Evolutionary conservation across 352 stramenopile species (phyloP), one percentile per base, ranked within the genome.

Genomic region (Plasmopara muralis): DNA sequence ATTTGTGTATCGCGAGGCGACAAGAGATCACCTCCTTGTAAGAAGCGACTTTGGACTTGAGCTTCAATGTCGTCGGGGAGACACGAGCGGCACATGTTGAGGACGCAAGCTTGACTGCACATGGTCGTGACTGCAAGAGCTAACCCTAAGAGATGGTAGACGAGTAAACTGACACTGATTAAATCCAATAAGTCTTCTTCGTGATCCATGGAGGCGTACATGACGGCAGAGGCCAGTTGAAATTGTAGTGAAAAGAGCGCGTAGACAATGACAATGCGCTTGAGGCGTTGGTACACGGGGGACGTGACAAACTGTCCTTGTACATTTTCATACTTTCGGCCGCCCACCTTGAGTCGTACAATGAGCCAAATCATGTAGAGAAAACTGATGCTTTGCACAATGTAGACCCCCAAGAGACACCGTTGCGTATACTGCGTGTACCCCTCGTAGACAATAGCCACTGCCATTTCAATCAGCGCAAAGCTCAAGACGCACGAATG

Each of bases 261-360:
- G 43, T 84, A 88, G 20, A 88, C 71, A 13, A 86, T 58, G 72
- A 88, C 73, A 59, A 88, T 86, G 13, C 59, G 61, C 57, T 86
- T 79, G 50, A 88, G 72, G 34, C 77, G 66, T 47, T 78, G 61
- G 47, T 88, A 88, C n/a, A 88, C 62, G 7, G 77, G 77, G 2
- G 77, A 88, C 1, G 62, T 66, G 44, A 85, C 64, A 35, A 88
- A 83, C 35, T 69, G 55, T n/a, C 76, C 76, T 44, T 86, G 68
- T 1, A 86, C 67, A 28, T 72, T 82, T 49, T 89, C 78, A 40
- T 76, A 81, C 51, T 87, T 72, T 31, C 77, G 66, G 30, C 74
- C 75, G 10, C 57, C 63, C 10, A 70, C 46, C 43, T 84, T 84
- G 9, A 87, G 64, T 14, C 60, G 47, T 1, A 74, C 10, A 13